Evolutionary conservation across 2,329 filamentous ascomycete genomes (phyloP).

Genomic region (Talaromyces sp.): DNA sequence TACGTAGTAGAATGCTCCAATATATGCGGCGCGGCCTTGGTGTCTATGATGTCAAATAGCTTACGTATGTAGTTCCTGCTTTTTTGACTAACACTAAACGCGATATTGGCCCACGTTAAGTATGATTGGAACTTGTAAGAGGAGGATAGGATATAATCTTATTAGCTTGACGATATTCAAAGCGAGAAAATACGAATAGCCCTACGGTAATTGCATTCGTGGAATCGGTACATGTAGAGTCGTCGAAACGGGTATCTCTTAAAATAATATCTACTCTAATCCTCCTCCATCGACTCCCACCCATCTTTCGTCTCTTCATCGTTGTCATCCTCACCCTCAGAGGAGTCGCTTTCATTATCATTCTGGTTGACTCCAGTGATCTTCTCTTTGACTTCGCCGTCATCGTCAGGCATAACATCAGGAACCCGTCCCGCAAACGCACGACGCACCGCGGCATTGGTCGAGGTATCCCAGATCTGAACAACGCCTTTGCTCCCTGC

Average conservation of each 20-base stretch:
- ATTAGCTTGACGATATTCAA: background rate
- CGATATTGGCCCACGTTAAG: too few species aligned
- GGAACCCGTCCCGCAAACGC: slow-evolving; percentile 72
- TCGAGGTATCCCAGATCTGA: slow-evolving; percentile 95
- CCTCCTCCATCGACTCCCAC: slow-evolving; percentile 54
- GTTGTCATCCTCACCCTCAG: slow-evolving; percentile 54
- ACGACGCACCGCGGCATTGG: slow-evolving; percentile 78
- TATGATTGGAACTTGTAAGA: too few species aligned
- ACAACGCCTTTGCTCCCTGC: slow-evolving; percentile 90
- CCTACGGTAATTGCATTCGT: background rate
- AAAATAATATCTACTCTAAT: slow-evolving; percentile 20
- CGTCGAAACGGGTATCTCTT: slow-evolving; percentile 3
- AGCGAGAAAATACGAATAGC: too few species aligned
- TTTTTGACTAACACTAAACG: too few species aligned
- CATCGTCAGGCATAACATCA: slow-evolving; percentile 43
- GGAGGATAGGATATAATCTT: too few species aligned
- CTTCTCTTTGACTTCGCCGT: slow-evolving; percentile 64
- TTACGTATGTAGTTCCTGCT: too few species aligned
- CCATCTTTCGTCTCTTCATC: slow-evolving; percentile 43
- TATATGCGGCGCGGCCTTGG: too few species aligned
- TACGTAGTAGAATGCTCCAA: too few species aligned
- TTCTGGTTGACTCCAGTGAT: slow-evolving; percentile 62
- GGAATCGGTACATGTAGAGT: background rate
- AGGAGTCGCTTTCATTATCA: slow-evolving; percentile 57
- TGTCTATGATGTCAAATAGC: too few species aligned